These are phyloP conservation scores for Prunus salicina DNA, from an alignment of 306 rosid species.

Conservation along the genomic window DNA sequence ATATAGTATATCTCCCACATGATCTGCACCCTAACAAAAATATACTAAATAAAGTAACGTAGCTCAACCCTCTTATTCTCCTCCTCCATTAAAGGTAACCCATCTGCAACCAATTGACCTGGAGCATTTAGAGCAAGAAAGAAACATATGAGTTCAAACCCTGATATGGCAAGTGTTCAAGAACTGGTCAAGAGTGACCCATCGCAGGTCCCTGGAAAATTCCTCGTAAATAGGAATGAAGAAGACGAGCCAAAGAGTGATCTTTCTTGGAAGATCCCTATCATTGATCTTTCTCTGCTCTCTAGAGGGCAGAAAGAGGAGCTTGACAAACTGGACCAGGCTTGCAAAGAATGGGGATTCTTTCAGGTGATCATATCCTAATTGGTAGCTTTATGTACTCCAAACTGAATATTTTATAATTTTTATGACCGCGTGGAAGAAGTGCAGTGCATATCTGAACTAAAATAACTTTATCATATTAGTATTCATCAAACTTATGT, in stretches of 20 bases:
- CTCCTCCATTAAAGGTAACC: neutral
- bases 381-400: neutral
- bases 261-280: conserved; percentile 18
- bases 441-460: too few species aligned
- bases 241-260: neutral
- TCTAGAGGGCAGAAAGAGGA: conserved; percentile 31
- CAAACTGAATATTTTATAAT: too few species aligned
- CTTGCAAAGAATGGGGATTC: conserved; percentile 45
- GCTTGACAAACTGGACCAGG: conserved; percentile 33
- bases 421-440: too few species aligned
- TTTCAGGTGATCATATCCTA: conserved; percentile 30
- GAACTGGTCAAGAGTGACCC: conserved; percentile 39
- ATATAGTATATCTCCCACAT: too few species aligned
- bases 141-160: conserved; percentile 19
- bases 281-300: conserved; percentile 34
- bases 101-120: neutral
- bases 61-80: neutral
- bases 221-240: conserved; percentile 23
- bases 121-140: neutral
- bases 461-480: too few species aligned
- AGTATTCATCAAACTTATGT: neutral
- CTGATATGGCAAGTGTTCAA: conserved; percentile 30
- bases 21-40: too few species aligned
- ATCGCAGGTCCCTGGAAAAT: conserved; percentile 32
- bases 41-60: too few species aligned